Conservation (phyloP, 805 yeast genomes). For the Komagataella pseudopastoris region DNA sequence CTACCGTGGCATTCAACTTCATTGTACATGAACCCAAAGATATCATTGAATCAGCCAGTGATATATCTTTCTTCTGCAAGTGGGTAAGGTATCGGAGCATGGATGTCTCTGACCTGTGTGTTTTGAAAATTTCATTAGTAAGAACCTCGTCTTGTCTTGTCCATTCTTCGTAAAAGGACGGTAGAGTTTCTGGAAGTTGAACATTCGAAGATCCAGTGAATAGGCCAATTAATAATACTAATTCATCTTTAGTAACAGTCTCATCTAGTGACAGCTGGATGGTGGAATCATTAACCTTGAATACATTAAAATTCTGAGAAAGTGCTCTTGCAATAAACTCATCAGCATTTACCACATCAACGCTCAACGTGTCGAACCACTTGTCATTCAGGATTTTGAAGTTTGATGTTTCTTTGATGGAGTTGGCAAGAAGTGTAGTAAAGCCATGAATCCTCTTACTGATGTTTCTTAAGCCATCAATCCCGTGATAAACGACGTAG, state of each 20-base stretch:
- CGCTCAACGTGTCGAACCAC: conserved; percentile 83
- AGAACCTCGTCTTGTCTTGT: conserved; percentile 48
- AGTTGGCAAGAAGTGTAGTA: conserved; percentile 57
- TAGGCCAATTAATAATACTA: conserved; percentile 39
- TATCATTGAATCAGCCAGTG: conserved; percentile 93
- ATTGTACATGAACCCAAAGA: conserved; percentile 97
- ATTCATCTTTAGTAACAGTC: conserved; percentile 54
- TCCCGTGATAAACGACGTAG: conserved; percentile 95
- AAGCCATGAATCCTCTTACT: conserved; percentile 65
- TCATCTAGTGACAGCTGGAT: conserved; percentile 88
- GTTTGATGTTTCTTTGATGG: conserved; percentile 24
- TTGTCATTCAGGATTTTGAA: conserved; percentile 42
- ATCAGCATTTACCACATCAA: conserved; percentile 42
- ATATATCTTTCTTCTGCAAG: conserved; percentile 78
- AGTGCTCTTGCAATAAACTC: conserved; percentile 46
- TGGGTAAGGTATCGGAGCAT: conserved; percentile 83
- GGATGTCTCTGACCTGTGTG: conserved; percentile 88
- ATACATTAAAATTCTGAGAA: conserved; percentile 57
- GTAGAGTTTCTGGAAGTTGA: conserved; percentile 20
- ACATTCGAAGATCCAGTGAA: conserved; percentile 32
- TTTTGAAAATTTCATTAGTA: conserved; percentile 66
- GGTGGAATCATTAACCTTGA: conserved; percentile 43
- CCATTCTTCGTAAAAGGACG: conserved; percentile 34
- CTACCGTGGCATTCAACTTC: conserved; percentile 92
- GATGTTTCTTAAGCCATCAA: conserved; percentile 67